Base-by-base conservation (phyloP, 805 yeast species). In the Metschnikowia orientalis region DNA sequence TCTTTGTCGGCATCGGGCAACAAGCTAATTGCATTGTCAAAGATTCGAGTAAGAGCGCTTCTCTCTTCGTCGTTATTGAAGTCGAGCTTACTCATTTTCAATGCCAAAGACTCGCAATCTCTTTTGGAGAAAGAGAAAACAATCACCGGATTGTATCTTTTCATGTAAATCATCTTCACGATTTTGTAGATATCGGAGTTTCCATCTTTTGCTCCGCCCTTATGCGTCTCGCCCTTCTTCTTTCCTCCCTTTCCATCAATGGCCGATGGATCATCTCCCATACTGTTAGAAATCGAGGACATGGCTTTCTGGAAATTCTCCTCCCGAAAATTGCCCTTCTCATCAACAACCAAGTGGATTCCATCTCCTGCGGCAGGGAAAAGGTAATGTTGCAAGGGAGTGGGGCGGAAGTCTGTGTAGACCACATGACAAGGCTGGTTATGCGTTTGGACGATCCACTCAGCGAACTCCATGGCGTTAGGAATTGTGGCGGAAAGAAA, bases 301-400 rank as follows among this genome's bases (percentile, higher is more conserved):
- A 92, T 92, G 1, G 97, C 97, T 58, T 88, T 90, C 59, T 92
- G 99, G 67, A 92, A 92, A 57, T 90, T 92, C 52, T 92, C 98
- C 59, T 92, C 99, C 50, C 97, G 76, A 60, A 92, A 92, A 4
- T 83, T 77, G 26, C 97, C 89, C 65, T 90, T 89, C 62, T 92
- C 99, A 56, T 92, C 99, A 27, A 92, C 97, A 10, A 92, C 99
- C 45, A 92, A 71, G 59, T 92, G 95, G 38, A 92, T 92, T 40
- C 99, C 99, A 56, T 86, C 95, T 36, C 98, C 97, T 37, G 89
- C 94, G n/a, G 95, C 94, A 17, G 99, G 98, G 68, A 92, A 92
- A 34, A 92, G 66, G 52, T 92, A 92, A 63, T 92, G 99, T 59
- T 92, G 99, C 47, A 92, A 68, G 1, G 99, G 99, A 5, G 99